Evolutionary conservation across 768 basidiomycete genomes (phyloP), one percentile per base, ranked within the genome.

Genomic region (Imleria badia): DNA sequence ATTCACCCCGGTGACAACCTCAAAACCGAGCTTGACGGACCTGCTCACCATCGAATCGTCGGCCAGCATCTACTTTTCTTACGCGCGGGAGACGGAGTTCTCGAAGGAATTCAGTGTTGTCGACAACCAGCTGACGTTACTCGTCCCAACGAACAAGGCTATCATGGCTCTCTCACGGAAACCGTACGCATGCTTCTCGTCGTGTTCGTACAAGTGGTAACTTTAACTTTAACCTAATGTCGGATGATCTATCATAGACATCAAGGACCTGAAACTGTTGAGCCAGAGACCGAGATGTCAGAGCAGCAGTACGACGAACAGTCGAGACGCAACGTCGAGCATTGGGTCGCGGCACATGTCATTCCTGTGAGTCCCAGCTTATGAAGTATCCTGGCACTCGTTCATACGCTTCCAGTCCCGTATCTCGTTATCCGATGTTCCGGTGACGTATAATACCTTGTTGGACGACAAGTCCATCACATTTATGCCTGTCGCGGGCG

Each of bases 121-220:
- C 6, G 48, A 62, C 29, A 65, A 69, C 15, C 51, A 65, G 8
- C 69, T 75, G 51, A 91, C 91, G 0, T 48, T 95, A 11, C 78
- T 96, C 40, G 91, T 86, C 6, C 93, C 93, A 1, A 90, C 88
- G 23, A 94, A 96, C 71, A 89, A 87, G 69, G 93, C 91, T 10
- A 83, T 94, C 15, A 91, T 93, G 82, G 85, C 85, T 5, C 73
- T 94, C 48, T 68, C 84, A 3, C 74, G 84, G 63, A 94, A 94
- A 72, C 93, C 93, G 90, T 94, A 72, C 73, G 89, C 76, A 29
- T 1, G 2, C 10, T 26, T n/a, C 26, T 26, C 26, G 26, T 26
- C 47, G 6, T 9, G 10, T 41, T 20, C 11, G 7, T 41, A 20
- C 34, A 22, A 17, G 8, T 13, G n/a, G 10, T 14, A 19, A 6